Base-by-base conservation (phyloP, 164 flowering plant species). In the Vitis amurensis region DNA sequence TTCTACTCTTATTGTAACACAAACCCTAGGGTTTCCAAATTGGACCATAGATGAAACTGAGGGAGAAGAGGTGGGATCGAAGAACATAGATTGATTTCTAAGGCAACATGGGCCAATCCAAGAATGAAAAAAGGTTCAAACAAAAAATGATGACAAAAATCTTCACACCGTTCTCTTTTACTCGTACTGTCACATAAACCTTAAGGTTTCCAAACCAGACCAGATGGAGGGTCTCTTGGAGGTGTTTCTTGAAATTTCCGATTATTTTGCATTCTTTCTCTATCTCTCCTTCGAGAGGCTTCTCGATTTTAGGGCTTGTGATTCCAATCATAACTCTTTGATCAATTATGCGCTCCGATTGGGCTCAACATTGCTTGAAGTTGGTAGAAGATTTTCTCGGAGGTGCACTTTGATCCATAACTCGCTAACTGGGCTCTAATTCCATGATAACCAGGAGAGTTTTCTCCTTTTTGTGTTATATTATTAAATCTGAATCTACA, bases 401-500 rank as follows among this genome's bases (percentile, higher is more conserved):
- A 89, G 79, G 67, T 89, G 87, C 37, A 84, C 89, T 50, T 73
- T 86, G 19, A 64, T 68, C 68, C 92, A 90, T 67, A 94, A 94
- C 76, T 89, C 91, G 2, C 53, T 76, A 56, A 70, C 6, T 91
- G 98, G 98, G 79, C 86, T 58, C 92, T 94, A 19, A 85, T 94
- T 56, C 82, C 85, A 23, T 23, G 27, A 23, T 23, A 23, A 23
- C 27, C 27, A 23, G 27, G 27, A 23, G 2, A 23, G 27, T 23
- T 23, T 23, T 23, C 27, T 23, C 27, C 27, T 23, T 23, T 23
- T 23, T 23, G 27, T 23, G 27, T 23, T 1, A 23, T 23, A 23
- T 23, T 23, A 23, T 23, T 23, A 23, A 23, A 23, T 23, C 2
- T 23, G 27, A 23, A 23, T 23, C 27, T 23, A 23, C 2, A 23